phyloP scores from a whole-genome alignment of 257 asterid genomes.

The Henckelia pumila region DNA sequence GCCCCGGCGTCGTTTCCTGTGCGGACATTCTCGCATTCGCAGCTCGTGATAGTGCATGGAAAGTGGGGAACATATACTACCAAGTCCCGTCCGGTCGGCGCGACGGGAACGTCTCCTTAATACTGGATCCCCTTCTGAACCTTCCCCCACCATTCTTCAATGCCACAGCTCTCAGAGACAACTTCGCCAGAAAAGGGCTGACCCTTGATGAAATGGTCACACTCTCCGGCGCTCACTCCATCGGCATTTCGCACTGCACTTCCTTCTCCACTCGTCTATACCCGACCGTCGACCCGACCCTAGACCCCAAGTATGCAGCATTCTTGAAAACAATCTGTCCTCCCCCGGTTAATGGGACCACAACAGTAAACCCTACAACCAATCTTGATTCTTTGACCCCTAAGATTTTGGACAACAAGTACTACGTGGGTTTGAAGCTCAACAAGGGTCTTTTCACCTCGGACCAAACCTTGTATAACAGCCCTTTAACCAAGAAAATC shows the following conservation, averaged over 20 bases:
- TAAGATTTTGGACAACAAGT: constrained; percentile 39
- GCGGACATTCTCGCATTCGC: constrained; percentile 67
- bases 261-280: constrained; percentile 43
- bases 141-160: constrained; percentile 55
- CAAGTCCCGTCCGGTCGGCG: constrained; percentile 55
- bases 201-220: constrained; percentile 69
- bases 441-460: constrained; percentile 39
- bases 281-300: constrained; percentile 41
- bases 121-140: constrained; percentile 32
- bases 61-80: constrained; percentile 40
- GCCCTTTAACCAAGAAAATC: constrained; percentile 38
- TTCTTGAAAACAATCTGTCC: constrained; percentile 46
- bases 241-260: constrained; percentile 50
- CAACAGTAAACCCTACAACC: constrained; percentile 26
- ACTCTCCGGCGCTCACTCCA: constrained; percentile 61
- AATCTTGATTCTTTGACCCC: constrained; percentile 39
- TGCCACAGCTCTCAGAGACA: constrained; percentile 35
- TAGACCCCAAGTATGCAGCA: constrained; percentile 31
- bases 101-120: constrained; percentile 44
- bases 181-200: constrained; percentile 48
- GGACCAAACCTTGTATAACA: constrained; percentile 42
- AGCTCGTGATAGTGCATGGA: constrained; percentile 55
- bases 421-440: constrained; percentile 36
- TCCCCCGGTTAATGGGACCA: constrained; percentile 27
- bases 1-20: constrained; percentile 55